Evolutionary conservation across 257 asterid genomes (phyloP).

Genomic region (Solanum clarkiae): DNA sequence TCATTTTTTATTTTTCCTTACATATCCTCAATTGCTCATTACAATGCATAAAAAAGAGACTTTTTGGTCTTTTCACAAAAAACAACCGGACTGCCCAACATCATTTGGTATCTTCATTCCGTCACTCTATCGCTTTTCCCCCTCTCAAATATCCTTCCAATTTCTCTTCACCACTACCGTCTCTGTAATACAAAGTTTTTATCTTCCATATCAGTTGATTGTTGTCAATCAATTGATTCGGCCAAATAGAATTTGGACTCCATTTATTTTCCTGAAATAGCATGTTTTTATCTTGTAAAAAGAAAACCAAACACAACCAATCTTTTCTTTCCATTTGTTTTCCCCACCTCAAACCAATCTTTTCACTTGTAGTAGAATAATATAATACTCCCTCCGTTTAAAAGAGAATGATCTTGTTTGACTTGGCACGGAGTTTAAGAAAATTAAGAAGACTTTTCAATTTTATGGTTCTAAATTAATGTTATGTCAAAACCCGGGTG

Average conservation of each 20-base stretch:
- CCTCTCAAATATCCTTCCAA: neutral
- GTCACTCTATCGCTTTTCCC: neutral
- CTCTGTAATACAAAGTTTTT: neutral
- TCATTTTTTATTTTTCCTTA: neutral
- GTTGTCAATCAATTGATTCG: neutral
- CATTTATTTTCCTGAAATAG: neutral
- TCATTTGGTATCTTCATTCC: neutral
- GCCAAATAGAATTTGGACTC: neutral
- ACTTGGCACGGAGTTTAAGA: too few relatives aligned
- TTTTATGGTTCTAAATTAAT: too few relatives aligned
- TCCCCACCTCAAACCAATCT: neutral
- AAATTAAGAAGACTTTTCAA: too few relatives aligned
- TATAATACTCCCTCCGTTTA: neutral
- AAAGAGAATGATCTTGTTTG: too few relatives aligned
- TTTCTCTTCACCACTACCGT: neutral
- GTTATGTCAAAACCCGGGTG: too few relatives aligned
- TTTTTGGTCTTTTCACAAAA: neutral
- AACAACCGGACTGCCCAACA: neutral
- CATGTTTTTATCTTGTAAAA: neutral
- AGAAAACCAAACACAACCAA: neutral
- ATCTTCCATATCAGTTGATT: neutral
- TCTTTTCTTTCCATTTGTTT: neutral
- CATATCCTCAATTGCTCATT: neutral
- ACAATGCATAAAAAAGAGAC: neutral
- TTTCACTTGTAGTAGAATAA: neutral